Conservation (phyloP, 2,329 filamentous ascomycete genomes). For the Botrytis byssoidea region DNA sequence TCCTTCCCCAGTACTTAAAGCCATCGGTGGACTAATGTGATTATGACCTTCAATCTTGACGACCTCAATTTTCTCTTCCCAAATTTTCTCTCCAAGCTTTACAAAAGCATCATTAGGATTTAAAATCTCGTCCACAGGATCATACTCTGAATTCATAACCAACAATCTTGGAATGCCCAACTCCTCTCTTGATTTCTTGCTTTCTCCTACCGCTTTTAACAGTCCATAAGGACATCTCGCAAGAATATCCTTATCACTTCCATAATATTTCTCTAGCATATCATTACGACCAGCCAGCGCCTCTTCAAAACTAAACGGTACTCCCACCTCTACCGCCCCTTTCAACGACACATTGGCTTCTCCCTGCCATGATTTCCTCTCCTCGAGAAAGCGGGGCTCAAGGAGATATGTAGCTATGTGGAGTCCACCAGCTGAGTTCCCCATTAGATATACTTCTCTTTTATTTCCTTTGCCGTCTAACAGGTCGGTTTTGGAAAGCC, state of each 20-base stretch:
- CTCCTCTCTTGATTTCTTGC: conserved; percentile 28
- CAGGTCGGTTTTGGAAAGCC: conserved; percentile 29
- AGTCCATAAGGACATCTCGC: conserved; percentile 30
- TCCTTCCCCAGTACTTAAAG: conserved; percentile 33
- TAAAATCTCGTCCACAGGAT: conserved; percentile 37
- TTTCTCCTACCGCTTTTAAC: conserved; percentile 26
- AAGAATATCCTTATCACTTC: conserved; percentile 20
- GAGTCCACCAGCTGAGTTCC: conserved; percentile 38
- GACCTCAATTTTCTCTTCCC: conserved; percentile 30
- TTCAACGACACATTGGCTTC: conserved; percentile 25
- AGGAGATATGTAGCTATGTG: conserved; percentile 37
- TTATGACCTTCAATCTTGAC: conserved; percentile 34
- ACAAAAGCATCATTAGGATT: conserved; percentile 34
- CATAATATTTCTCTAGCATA: conserved; percentile 31
- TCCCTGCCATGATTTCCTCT: conserved; percentile 27
- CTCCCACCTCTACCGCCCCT: conserved; percentile 30
- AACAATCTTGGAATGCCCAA: conserved; percentile 30
- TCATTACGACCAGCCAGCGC: conserved; percentile 20
- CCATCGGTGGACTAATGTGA: conserved; percentile 36
- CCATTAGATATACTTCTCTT: conserved; percentile 34
- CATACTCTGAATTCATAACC: conserved; percentile 32
- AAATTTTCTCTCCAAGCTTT: conserved; percentile 29
- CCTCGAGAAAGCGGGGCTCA: conserved; percentile 26
- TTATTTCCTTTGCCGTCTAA: conserved; percentile 23
- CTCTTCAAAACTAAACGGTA: conserved; percentile 31